Base-by-base conservation (phyloP, 2,329 filamentous ascomycete species). In the Fusarium sp. region DNA sequence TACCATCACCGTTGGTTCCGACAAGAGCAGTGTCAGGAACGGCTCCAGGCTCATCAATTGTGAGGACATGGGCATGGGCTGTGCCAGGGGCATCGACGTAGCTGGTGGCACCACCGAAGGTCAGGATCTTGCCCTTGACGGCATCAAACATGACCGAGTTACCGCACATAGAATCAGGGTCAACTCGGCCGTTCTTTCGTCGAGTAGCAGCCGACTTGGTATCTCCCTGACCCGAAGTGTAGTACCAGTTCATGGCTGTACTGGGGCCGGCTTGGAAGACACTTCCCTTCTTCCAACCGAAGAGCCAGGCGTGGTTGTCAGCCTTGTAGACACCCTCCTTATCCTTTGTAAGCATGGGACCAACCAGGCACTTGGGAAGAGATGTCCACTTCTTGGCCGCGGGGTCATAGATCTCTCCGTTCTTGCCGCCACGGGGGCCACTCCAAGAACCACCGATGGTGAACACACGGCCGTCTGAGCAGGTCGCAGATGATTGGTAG, bases 91-190 rank as follows among this genome's bases (percentile, higher is more conserved):
- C 78, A 49, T 80, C 70, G 34, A 81, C 76, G 68, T 88, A 88
- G 43, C 79, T 77, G 0, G 81, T 77, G 1, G 82, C 76, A 6
- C 87, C 87, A 14, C 87, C 87, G 7, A 81, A 77, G 0, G 85
- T 83, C 11, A 89, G 77, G 26, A 89, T 88, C 75, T 88, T 87
- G 22, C 87, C 87, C 4, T 82, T 81, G 56, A 87, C 81, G 33
- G 86, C 86, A 68, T 90, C 87, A 64, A 84, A 89, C 86, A 90
- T 88, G 64, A 86, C 81, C 9, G 83, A 82, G 52, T 83, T 84
- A 8, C 86, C 88, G 63, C 81, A 83, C 87, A 90, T 90, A 5
- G 86, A 82, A 10, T 80, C 75, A 40, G 83, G 82, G 8, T 79
- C 78, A 33, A 76, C 76, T 14, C 85, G 66, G 2, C 72, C 63